Conservation (phyloP, 2,329 filamentous ascomycete genomes). For the Sporothrix brasiliensis region DNA sequence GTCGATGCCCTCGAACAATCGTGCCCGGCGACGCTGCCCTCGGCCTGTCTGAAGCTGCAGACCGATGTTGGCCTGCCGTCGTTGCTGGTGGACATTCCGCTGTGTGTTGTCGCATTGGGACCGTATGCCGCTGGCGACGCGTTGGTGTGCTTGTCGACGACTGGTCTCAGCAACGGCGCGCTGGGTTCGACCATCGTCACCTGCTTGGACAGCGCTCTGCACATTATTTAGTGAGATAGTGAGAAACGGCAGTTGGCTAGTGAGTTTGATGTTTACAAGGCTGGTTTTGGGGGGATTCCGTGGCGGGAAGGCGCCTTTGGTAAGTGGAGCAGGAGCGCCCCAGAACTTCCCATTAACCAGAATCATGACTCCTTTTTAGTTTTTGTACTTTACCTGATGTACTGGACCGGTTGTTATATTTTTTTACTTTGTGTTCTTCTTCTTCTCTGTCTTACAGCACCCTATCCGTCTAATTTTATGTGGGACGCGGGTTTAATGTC, state of each 20-base stretch:
- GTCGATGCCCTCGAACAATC: slow-evolving; percentile 24
- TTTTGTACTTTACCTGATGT: not conserved
- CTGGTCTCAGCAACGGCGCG: not conserved
- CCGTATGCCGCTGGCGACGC: slow-evolving; percentile 30
- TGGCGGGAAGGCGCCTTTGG: slow-evolving; percentile 12
- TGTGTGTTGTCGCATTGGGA: slow-evolving; percentile 32
- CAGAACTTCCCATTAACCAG: not conserved
- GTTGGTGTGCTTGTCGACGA: slow-evolving; percentile 30
- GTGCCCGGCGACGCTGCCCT: slow-evolving; percentile 34
- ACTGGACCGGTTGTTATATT: not conserved
- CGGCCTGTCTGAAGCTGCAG: slow-evolving; percentile 27
- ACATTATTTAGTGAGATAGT: too few species aligned
- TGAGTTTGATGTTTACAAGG: not conserved
- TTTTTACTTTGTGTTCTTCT: not conserved
- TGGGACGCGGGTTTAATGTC: not conserved
- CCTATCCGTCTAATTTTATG: not conserved
- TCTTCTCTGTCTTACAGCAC: not conserved
- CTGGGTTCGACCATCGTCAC: slow-evolving; percentile 30
- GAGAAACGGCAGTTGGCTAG: not conserved
- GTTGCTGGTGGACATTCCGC: slow-evolving; percentile 21
- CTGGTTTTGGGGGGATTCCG: not conserved
- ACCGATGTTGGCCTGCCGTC: not conserved
- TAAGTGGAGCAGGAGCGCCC: not conserved
- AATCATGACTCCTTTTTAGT: slow-evolving; percentile 4
- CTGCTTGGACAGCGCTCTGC: slow-evolving; percentile 31